These are phyloP conservation scores for Rhizopogon roseolus DNA, from an alignment of 768 basidiomycete species.

Conservation along the genomic window DNA sequence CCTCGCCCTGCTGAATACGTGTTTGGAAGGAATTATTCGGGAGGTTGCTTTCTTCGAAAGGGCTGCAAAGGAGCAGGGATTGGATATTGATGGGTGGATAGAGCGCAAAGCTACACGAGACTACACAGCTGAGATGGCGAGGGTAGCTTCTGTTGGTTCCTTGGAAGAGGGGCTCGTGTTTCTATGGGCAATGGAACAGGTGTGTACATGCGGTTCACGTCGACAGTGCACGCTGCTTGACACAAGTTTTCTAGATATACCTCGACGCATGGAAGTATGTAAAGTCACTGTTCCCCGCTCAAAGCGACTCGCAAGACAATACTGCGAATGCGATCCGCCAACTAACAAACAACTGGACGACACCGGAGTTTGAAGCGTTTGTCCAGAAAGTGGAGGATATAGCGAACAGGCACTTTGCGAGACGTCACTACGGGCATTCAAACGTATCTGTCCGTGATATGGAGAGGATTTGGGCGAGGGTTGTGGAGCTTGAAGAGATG, in stretches of 20 bases:
- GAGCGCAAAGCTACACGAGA: slow-evolving; percentile 60
- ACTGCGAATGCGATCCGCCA: slow-evolving; percentile 30
- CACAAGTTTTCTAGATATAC: slow-evolving; percentile 45
- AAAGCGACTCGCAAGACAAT: slow-evolving; percentile 5
- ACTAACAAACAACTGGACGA: slow-evolving; percentile 65
- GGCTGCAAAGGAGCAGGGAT: slow-evolving; percentile 37
- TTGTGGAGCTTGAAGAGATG: slow-evolving; percentile 48
- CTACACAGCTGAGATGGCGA: slow-evolving; percentile 69
- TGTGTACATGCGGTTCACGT: slow-evolving; percentile 18
- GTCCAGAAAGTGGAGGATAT: slow-evolving; percentile 45
- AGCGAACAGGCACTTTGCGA: slow-evolving; percentile 32
- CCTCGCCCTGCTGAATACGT: slow-evolving; percentile 45
- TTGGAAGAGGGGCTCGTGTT: slow-evolving; percentile 66
- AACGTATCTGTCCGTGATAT: slow-evolving; percentile 24
- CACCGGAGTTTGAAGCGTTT: slow-evolving; percentile 46
- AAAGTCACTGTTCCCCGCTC: slow-evolving; percentile 10
- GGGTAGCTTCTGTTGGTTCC: slow-evolving; percentile 38
- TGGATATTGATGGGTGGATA: slow-evolving; percentile 44
- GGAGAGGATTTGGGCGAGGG: slow-evolving; percentile 51
- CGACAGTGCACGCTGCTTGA: not conserved
- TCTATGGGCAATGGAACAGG: slow-evolving; percentile 79
- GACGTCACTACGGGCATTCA: not conserved
- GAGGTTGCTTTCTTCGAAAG: slow-evolving; percentile 59
- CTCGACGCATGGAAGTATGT: slow-evolving; percentile 64
- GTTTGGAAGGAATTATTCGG: slow-evolving; percentile 53